phyloP scores from a whole-genome alignment of 2,329 filamentous ascomycete species.

The Hymenoscyphus repandus region DNA sequence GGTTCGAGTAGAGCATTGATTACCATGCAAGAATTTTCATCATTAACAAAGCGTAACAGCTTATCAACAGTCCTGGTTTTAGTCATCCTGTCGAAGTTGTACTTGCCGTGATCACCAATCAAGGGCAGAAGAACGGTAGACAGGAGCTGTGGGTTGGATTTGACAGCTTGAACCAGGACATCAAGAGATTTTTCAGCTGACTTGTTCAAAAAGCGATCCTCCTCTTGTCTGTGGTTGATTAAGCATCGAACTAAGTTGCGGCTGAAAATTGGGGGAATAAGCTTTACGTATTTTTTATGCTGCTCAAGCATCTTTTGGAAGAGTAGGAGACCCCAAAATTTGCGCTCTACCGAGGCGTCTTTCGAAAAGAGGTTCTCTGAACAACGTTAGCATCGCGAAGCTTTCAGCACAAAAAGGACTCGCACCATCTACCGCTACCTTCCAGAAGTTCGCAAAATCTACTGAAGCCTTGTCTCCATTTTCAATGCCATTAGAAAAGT shows the following conservation, averaged over 20 bases:
- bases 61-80: constrained; percentile 81
- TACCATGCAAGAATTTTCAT: constrained; percentile 33
- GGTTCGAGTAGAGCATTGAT: constrained; percentile 44
- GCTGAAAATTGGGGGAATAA: constrained; percentile 64
- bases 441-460: constrained; percentile 76
- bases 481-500: constrained; percentile 38
- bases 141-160: constrained; percentile 55
- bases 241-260: constrained; percentile 77
- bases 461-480: constrained; percentile 27
- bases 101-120: constrained; percentile 63
- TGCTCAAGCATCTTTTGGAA: constrained; percentile 68
- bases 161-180: constrained; percentile 59
- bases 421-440: constrained; percentile 77
- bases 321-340: constrained; percentile 86
- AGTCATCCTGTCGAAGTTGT: constrained; percentile 81
- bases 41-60: constrained; percentile 22
- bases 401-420: constrained; percentile 15
- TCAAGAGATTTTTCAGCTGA: constrained; percentile 74
- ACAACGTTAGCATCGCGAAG: constrained; percentile 10
- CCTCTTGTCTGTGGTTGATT: constrained; percentile 74
- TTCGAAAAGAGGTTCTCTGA: constrained; percentile 78
- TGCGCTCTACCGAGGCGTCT: constrained; percentile 78
- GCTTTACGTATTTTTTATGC: constrained; percentile 42
- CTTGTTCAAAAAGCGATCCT: constrained; percentile 74
- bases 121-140: constrained; percentile 59